phyloP scores from a whole-genome alignment of 306 rosid species.

The Medicago lupulina region DNA sequence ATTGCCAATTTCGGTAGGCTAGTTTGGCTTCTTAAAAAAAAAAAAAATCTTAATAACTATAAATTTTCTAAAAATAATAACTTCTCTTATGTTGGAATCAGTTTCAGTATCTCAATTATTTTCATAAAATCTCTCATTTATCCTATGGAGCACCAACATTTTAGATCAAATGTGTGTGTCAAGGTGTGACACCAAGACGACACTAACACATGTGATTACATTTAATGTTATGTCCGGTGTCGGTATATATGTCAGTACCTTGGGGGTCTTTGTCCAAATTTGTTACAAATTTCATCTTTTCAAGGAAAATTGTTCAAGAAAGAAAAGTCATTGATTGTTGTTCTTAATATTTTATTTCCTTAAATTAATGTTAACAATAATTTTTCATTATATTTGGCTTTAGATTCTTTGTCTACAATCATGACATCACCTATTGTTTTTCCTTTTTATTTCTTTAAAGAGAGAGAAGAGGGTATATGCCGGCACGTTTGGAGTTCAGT shows the following conservation, averaged over 20 bases:
- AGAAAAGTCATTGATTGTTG: neutral
- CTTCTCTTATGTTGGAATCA: neutral
- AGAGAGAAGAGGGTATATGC: neutral
- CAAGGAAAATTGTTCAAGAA: neutral
- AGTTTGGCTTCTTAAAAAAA: no score
- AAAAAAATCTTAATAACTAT: neutral
- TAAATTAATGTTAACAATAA: neutral
- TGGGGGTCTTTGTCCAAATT: no score
- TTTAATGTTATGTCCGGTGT: no score
- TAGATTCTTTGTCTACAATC: constrained; percentile 9
- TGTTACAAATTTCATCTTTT: neutral
- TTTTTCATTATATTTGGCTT: constrained; percentile 9
- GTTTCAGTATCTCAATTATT: neutral
- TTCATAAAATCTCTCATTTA: neutral
- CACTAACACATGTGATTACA: no score
- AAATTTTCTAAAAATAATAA: neutral
- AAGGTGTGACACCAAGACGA: no score
- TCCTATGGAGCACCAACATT: no score
- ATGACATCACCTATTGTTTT: neutral
- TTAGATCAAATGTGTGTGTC: no score
- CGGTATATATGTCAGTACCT: no score
- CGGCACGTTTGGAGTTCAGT: constrained; percentile 29
- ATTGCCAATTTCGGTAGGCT: no score
- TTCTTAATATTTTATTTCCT: neutral
- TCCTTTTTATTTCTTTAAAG: neutral